Conservation (phyloP, 768 basidiomycete species). For the Leucocoprinus leucothites region DNA sequence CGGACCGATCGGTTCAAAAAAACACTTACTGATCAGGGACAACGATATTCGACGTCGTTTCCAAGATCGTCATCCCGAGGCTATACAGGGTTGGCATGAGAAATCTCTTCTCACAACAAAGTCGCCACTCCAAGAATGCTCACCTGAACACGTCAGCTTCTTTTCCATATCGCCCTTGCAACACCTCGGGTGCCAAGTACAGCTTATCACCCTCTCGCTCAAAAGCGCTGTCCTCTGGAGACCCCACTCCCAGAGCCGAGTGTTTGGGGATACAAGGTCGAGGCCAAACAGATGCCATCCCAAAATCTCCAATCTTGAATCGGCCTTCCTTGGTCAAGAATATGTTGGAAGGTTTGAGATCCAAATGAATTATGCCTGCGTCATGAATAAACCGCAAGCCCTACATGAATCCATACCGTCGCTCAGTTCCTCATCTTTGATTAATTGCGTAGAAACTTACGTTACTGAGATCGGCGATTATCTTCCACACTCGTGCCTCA, state of each 20-base stretch:
- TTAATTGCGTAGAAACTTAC: conserved; percentile 47
- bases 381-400: conserved; percentile 90
- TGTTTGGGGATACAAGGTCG: conserved; percentile 33
- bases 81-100: conserved; percentile 50
- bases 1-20: conserved; percentile 8
- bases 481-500: conserved; percentile 95
- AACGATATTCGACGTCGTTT: conserved; percentile 93
- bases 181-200: conserved; percentile 94
- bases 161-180: conserved; percentile 88
- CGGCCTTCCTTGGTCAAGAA: conserved; percentile 85
- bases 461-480: conserved; percentile 83
- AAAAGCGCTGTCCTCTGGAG: conserved; percentile 48
- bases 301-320: conserved; percentile 98
- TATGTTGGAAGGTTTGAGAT: conserved; percentile 96
- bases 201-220: conserved; percentile 97
- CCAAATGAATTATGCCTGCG: conserved; percentile 88
- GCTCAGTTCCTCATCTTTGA: conserved; percentile 17
- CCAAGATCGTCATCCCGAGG: conserved; percentile 93
- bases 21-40: conserved; percentile 91
- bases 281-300: conserved; percentile 96
- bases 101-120: conserved; percentile 19
- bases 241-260: conserved; percentile 7
- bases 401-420: conserved; percentile 30
- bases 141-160: conserved; percentile 97
- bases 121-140: conserved; percentile 35